Evolutionary conservation across 345 rosid species (phyloP).

Genomic region (Syzygium grande): DNA sequence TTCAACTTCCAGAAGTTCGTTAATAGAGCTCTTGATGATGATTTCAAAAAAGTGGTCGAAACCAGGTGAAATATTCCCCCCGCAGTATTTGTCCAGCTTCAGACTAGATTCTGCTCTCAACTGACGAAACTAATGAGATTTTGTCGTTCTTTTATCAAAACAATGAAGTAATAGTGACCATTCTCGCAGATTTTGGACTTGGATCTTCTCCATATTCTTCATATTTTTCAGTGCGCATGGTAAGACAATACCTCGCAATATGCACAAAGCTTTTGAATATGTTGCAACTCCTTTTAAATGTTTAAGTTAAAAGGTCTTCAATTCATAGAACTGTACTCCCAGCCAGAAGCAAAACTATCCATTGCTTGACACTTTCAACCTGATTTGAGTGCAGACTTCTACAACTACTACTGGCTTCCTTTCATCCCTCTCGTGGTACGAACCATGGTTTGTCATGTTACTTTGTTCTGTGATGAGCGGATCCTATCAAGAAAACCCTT

Average conservation of each 20-base stretch:
- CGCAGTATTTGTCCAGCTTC: not conserved
- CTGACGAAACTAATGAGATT: not conserved
- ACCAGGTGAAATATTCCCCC: conserved; percentile 7
- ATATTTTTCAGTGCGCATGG: conserved; percentile 16
- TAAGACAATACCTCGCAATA: not conserved
- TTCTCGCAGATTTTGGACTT: conserved; percentile 20
- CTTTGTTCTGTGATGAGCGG: not conserved
- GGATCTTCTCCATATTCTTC: conserved; percentile 16
- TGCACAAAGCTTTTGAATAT: not conserved
- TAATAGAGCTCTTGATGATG: conserved; percentile 14
- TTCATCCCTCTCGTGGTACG: conserved; percentile 16
- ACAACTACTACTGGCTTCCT: conserved; percentile 17
- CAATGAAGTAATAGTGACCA: not conserved
- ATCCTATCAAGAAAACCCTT: not conserved
- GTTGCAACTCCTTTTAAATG: not conserved
- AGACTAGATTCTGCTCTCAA: not conserved
- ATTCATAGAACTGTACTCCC: not conserved
- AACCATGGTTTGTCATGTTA: not conserved
- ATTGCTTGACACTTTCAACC: not conserved
- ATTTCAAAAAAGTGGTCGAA: conserved; percentile 11
- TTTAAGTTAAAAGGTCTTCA: not conserved
- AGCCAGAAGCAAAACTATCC: not conserved
- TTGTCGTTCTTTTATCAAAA: not conserved
- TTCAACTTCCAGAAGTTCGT: conserved; percentile 18
- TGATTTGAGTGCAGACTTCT: conserved; percentile 11